These are phyloP conservation scores for Recurvomyces mirabilis DNA, from an alignment of 495 filamentous ascomycete genomes.

Conservation along the genomic window DNA sequence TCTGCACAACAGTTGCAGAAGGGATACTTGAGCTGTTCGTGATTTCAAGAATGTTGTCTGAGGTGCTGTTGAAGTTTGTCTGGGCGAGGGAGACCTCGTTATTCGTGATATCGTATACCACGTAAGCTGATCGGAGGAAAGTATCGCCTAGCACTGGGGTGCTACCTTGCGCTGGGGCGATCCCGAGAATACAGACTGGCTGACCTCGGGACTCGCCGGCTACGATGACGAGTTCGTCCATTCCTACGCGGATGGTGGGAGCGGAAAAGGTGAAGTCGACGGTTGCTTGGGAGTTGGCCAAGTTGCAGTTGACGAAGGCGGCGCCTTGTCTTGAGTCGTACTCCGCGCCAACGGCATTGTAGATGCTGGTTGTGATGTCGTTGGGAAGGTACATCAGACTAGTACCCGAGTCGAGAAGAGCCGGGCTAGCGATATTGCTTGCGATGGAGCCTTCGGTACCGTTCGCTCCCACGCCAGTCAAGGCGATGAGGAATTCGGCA, in stretches of 20 bases:
- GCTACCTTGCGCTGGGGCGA: slow-evolving; percentile 55
- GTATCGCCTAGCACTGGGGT: slow-evolving; percentile 78
- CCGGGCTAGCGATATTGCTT: slow-evolving; percentile 49
- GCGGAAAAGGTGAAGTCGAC: slow-evolving; percentile 58
- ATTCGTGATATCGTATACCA: slow-evolving; percentile 82
- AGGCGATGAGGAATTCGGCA: slow-evolving; percentile 70
- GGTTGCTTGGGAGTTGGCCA: slow-evolving; percentile 43
- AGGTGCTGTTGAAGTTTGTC: slow-evolving; percentile 67
- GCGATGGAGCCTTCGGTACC: slow-evolving; percentile 40
- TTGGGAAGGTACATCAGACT: slow-evolving; percentile 83
- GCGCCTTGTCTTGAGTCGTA: slow-evolving; percentile 47
- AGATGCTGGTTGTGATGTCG: slow-evolving; percentile 51
- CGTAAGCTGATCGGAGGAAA: slow-evolving; percentile 82
- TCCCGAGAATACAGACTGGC: slow-evolving; percentile 54
- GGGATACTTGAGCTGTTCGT: slow-evolving; percentile 56
- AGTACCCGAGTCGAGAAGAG: slow-evolving; percentile 83
- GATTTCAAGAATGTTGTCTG: slow-evolving; percentile 60
- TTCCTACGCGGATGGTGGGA: slow-evolving; percentile 57
- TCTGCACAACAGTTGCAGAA: slow-evolving; percentile 53
- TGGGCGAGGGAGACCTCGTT: slow-evolving; percentile 81
- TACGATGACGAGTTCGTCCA: slow-evolving; percentile 69
- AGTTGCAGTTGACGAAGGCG: slow-evolving; percentile 62
- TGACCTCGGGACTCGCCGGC: slow-evolving; percentile 35
- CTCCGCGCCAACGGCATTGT: slow-evolving; percentile 49
- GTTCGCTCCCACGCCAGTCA: slow-evolving; percentile 52